These are phyloP conservation scores for Arthroderma uncinatum DNA, from an alignment of 2,329 filamentous ascomycete genomes.

Conservation along the genomic window DNA sequence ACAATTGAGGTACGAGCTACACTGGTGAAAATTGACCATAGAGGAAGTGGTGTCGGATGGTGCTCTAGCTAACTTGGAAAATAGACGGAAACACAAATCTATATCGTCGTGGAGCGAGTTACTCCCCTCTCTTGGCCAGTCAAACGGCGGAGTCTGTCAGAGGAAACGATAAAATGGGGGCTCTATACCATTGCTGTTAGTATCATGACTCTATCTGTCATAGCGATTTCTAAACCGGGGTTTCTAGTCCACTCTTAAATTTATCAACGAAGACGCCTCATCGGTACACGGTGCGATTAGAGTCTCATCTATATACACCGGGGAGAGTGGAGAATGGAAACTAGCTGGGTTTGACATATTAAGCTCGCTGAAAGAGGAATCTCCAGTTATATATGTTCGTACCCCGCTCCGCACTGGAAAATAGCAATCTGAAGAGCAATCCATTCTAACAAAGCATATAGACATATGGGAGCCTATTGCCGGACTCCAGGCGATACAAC, in stretches of 20 bases:
- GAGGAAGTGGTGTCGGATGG: not conserved
- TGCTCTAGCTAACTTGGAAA: slow-evolving; percentile 13
- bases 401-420: slow-evolving; percentile 5
- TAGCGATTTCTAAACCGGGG: not conserved
- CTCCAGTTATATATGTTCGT: slow-evolving; percentile 74
- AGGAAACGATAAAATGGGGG: slow-evolving; percentile 96
- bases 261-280: slow-evolving; percentile 85
- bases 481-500: slow-evolving; percentile 72
- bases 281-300: slow-evolving; percentile 84
- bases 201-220: not conserved
- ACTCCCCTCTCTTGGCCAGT: slow-evolving; percentile 82
- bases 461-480: slow-evolving; percentile 78
- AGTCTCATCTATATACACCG: slow-evolving; percentile 79
- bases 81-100: slow-evolving; percentile 86
- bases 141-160: slow-evolving; percentile 71
- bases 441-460: slow-evolving; percentile 27
- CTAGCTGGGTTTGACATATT: slow-evolving; percentile 85
- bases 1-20: slow-evolving; percentile 64
- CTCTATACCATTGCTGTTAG: slow-evolving; percentile 70
- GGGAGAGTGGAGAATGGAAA: slow-evolving; percentile 97
- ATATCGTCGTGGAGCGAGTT: slow-evolving; percentile 87
- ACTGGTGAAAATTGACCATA: slow-evolving; percentile 8
- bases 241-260: slow-evolving; percentile 71
- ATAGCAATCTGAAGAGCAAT: too few species aligned
- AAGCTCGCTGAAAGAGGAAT: slow-evolving; percentile 91